Conservation (phyloP, 306 rosid species). For the Arachis stenosperma region DNA sequence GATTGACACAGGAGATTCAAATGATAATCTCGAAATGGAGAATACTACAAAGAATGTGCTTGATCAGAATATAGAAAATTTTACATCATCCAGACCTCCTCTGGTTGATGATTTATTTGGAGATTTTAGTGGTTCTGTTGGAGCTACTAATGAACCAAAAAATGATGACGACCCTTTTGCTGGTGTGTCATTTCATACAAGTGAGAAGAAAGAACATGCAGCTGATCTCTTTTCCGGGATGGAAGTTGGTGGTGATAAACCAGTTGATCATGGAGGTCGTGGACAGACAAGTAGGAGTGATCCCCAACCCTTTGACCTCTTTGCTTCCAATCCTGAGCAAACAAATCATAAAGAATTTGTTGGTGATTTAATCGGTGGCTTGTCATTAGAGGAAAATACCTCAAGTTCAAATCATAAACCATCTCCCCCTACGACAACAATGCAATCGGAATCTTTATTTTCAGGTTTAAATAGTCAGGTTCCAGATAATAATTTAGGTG, state of each 20-base stretch:
- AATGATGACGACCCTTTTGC: slow-evolving; percentile 89
- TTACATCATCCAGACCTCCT: slow-evolving; percentile 47
- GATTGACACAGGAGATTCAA: slow-evolving; percentile 81
- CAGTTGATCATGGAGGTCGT: slow-evolving; percentile 42
- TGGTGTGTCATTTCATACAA: slow-evolving; percentile 83
- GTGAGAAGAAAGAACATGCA: slow-evolving; percentile 57
- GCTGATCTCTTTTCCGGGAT: slow-evolving; percentile 89
- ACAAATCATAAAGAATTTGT: slow-evolving; percentile 52
- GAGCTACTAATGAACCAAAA: slow-evolving; percentile 52
- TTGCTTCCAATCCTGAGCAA: slow-evolving; percentile 61
- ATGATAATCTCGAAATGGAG: slow-evolving; percentile 42
- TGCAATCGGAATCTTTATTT: slow-evolving; percentile 53
- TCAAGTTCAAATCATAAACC: slow-evolving; percentile 53
- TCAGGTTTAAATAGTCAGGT: slow-evolving; percentile 54
- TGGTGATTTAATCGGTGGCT: slow-evolving; percentile 65
- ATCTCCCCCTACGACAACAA: slow-evolving; percentile 40
- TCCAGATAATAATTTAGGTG: slow-evolving; percentile 51
- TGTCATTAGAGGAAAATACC: slow-evolving; percentile 61
- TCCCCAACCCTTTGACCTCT: slow-evolving; percentile 69
- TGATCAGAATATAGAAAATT: slow-evolving; percentile 52
- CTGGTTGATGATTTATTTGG: slow-evolving; percentile 91
- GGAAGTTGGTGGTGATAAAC: slow-evolving; percentile 65
- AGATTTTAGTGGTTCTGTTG: slow-evolving; percentile 53
- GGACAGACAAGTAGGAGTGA: slow-evolving; percentile 48
- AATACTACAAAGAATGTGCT: slow-evolving; percentile 43